Evolutionary conservation across 768 basidiomycete genomes (phyloP), one percentile per base, ranked within the genome.

Genomic region (Rhodosporidiobolus sp.): DNA sequence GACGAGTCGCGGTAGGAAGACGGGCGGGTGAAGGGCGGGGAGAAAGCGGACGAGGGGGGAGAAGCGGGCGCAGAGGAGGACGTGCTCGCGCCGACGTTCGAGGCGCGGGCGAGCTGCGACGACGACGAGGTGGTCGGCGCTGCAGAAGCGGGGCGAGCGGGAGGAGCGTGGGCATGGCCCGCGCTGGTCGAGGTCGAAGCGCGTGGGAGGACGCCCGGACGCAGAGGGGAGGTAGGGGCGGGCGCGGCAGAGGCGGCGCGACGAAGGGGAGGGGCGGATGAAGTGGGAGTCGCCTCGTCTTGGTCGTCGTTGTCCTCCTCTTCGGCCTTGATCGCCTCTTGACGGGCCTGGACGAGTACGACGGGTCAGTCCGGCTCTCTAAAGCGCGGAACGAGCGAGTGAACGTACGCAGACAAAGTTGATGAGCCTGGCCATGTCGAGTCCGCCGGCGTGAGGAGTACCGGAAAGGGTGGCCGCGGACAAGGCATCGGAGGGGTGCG

Each of bases 271-370:
- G 64, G 64, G 14, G 38, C 35, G 28, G 55, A 46, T 11, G 56
- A 12, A 9, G 46, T 7, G 45, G 35, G 12, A 4, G 46, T 2
- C 16, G 65, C 17, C 9, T 53, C 67, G 10, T 76, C 74, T 16
- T 43, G 38, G 8, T 76, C 74, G 50, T 72, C 74, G 32, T 60
- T 50, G 58, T 65, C 70, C 24, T 72, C 74, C 45, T 72, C 74
- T 34, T 76, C 74, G 9, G 74, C 74, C 35, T 69, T 72, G 56
- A 76, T 28, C 17, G 74, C 68, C 46, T 72, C 70, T 59, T 72
- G 70, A 0, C 74, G 48, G 1, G 74, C 74, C 74, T 76, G 67
- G 28, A 14, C 46, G 9, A 12, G 54, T 35, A 0, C 14, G 8
- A 32, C 3, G 0, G n/a, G 22, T 32, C 3, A 16, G 2, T 10